These are phyloP conservation scores for Benincasa hispida DNA, from an alignment of 306 rosid genomes.

Conservation along the genomic window DNA sequence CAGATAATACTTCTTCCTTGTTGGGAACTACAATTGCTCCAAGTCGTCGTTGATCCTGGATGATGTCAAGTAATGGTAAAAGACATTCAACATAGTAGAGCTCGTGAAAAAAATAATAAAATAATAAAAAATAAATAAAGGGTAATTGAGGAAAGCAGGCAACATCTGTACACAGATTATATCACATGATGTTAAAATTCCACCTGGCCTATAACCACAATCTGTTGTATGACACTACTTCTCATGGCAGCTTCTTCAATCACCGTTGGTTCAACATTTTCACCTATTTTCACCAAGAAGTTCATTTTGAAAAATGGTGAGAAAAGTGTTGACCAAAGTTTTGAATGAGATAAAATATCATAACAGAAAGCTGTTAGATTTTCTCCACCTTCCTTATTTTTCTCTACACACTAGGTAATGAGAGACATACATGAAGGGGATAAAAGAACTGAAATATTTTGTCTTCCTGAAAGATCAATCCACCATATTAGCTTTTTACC, in stretches of 20 bases:
- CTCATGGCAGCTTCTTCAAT: conserved; percentile 91
- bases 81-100: background rate
- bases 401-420: background rate
- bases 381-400: background rate
- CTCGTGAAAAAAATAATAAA: background rate
- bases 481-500: conserved; percentile 20
- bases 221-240: conserved; percentile 73
- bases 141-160: conserved; percentile 1
- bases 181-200: background rate
- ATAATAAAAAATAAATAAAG: background rate
- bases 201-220: conserved; percentile 92
- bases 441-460: background rate
- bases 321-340: background rate
- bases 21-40: conserved; percentile 90
- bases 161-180: background rate
- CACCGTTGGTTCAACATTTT: conserved; percentile 79
- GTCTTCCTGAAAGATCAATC: background rate
- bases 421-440: background rate
- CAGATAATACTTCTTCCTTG: conserved; percentile 57
- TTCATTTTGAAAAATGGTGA: background rate
- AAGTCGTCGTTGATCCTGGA: conserved; percentile 80
- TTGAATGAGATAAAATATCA: background rate
- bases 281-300: conserved; percentile 47
- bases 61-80: background rate
- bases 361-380: background rate